Evolutionary conservation across 192 early-diverging fungal species (phyloP), one percentile per base, ranked within the genome.

Genomic region (Coemansia sp.): DNA sequence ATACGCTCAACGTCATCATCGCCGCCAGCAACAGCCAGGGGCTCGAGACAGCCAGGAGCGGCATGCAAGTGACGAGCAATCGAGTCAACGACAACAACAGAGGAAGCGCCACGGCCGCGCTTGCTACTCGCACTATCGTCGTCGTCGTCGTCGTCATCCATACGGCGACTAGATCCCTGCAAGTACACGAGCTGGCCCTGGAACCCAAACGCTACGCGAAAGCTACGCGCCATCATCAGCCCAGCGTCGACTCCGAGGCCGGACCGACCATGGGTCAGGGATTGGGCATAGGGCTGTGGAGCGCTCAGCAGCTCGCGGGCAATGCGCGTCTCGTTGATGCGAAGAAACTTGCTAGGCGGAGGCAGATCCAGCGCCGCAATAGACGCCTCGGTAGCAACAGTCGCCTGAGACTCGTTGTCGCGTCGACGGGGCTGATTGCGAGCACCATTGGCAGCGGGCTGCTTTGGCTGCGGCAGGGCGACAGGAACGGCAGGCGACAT

Each of bases 141-240:
- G 33, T 26, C 33, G 52, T 26, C 3, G 21, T 55, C 52, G 8
- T 55, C 52, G 13, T 55, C 52, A 13, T 55, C 52, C 26, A 31
- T 33, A 20, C 18, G 10, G 34, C 8, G 13, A 9, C 25, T 63
- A 58, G 18, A 45, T 26, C 67, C 66, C 13, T 39, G 65, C 50
- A 80, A 50, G 28, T 80, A 82, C 0, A 88, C 88, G 33, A 94
- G 83, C 43, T 78, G 65, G 13, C 93, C 94, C 58, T 85, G 86
- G 0, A 88, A 87, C 0, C 91, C 93, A 89, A 93, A 97, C 0
- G 93, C 90, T 0, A 90, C 94, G 45, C 94, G 85, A 64, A 89
- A 95, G 61, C 87, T 89, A 41, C 93, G 86, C 14, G 89, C 89
- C 87, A 95, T 91, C 77, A 85, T 86, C 50, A 94, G 59, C 0